A percentile compares a stretch with the other conserved stretches of the same genome.
Conservation (phyloP, 179 eudicot genomes). For the Vitellaria paradoxa region DNA sequence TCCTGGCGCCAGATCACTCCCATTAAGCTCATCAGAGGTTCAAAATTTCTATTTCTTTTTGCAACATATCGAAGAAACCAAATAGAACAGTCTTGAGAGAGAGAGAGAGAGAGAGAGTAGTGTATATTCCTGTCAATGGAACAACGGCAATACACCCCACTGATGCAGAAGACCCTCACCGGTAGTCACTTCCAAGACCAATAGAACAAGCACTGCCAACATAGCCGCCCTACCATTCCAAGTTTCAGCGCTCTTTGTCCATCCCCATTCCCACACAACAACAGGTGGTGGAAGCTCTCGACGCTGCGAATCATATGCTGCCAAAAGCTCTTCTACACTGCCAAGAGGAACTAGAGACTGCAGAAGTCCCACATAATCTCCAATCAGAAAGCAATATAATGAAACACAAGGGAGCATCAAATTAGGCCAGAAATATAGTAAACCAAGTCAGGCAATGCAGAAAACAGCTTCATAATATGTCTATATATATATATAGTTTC, state of each 20-base stretch:
- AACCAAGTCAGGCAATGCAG: too few relatives aligned
- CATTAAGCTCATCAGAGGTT: background rate
- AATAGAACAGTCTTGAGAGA: background rate
- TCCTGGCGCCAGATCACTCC: background rate
- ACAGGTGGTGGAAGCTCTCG: slow-evolving; percentile 92
- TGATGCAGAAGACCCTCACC: slow-evolving; percentile 94
- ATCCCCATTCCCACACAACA: slow-evolving; percentile 97
- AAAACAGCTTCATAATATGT: too few relatives aligned
- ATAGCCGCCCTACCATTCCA: slow-evolving; percentile 99
- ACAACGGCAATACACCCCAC: slow-evolving; percentile 79
- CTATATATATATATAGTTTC: too few relatives aligned
- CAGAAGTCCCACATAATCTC: slow-evolving; percentile 18
- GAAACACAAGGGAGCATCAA: background rate
- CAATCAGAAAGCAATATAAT: background rate
- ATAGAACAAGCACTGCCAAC: slow-evolving; percentile 82
- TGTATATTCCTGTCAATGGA: slow-evolving; percentile 26
- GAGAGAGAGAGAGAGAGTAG: slow-evolving; percentile 15
- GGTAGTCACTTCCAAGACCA: slow-evolving; percentile 86
- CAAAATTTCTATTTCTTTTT: background rate
- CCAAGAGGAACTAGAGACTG: slow-evolving; percentile 99
- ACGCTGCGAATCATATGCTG: slow-evolving; percentile 91
- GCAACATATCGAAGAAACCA: background rate
- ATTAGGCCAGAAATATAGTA: background rate
- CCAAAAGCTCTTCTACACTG: slow-evolving; percentile 94
- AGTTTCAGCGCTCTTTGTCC: slow-evolving; percentile 97